Evolutionary conservation across 768 basidiomycete genomes (phyloP), one percentile per base, ranked within the genome.

Genomic region (Suillus lakei): DNA sequence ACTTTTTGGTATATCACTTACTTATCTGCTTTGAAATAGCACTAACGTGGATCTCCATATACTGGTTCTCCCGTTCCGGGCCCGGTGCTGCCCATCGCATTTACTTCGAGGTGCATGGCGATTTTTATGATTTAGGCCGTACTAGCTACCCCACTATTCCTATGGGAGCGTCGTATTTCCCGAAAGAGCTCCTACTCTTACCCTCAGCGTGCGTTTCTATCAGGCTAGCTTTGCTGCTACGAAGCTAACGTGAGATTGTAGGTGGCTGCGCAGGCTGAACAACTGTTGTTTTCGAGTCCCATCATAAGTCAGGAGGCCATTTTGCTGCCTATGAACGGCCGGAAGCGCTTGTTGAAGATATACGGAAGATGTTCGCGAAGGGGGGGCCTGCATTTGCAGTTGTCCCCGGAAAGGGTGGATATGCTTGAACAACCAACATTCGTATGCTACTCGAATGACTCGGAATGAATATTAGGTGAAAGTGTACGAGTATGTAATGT

Each of bases 131-230:
- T 16, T 5, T 36, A 44, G 38, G 34, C 15, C 63, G 38, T 34
- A 28, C 50, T 4, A 51, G 28, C 1, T 28, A 56, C 53, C 41
- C 62, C 4, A 39, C 62, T 16, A 43, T 63, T 43, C 62, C 63
- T 93, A 94, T 76, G 92, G 93, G 4, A 84, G 91, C 5, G 91
- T 92, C 73, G 78, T 94, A 67, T 65, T 86, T 71, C 71, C 71
- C 30, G 91, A 93, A 72, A 91, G 93, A 32, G 83, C 83, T n/a
- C 83, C 78, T 63, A 92, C 93, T 71, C 93, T 92, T 77, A 80
- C 80, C 64, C 4, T 12, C 26, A 41, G 46, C 32, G 60, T 64
- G 38, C 16, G 64, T 62, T 5, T 61, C 61, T 18, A 12, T 30
- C 4, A n/a, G 4, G 12, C 32, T 1, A 34, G 9, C 4, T 62